Evolutionary conservation across 164 flowering plant genomes (phyloP).

Genomic region (Echeveria elegans): DNA sequence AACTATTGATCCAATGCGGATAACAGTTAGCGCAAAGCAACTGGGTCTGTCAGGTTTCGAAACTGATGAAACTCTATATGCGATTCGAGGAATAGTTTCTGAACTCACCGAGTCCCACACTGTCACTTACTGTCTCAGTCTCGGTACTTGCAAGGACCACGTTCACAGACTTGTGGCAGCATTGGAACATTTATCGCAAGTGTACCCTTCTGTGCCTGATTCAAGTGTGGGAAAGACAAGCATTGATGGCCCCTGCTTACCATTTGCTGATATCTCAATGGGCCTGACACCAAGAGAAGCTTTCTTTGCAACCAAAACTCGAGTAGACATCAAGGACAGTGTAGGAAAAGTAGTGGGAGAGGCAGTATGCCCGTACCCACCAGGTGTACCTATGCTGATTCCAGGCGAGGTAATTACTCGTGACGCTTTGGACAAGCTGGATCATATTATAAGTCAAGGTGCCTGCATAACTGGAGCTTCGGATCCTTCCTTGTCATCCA

Average conservation of each 20-base stretch:
- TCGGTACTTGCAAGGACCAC: too few relatives aligned
- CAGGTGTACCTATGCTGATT: constrained; percentile 24
- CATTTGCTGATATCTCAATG: constrained; percentile 2
- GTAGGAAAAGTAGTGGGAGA: constrained; percentile 46
- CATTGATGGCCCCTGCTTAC: constrained; percentile 12
- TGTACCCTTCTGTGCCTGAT: too few relatives aligned
- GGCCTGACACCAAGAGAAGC: constrained; percentile 52
- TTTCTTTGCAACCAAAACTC: constrained; percentile 49
- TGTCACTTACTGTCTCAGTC: too few relatives aligned
- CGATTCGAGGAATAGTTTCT: too few relatives aligned
- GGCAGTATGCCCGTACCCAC: constrained; percentile 28
- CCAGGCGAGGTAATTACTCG: constrained; percentile 47
- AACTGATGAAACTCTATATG: too few relatives aligned
- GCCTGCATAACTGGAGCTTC: constrained; percentile 40
- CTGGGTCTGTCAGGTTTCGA: too few relatives aligned
- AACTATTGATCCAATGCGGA: too few relatives aligned
- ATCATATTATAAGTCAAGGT: constrained; percentile 30
- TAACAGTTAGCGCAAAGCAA: too few relatives aligned
- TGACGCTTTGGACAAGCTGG: constrained; percentile 28
- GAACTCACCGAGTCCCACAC: too few relatives aligned
- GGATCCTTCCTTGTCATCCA: constrained; percentile 33
- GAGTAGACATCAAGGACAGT: not conserved
- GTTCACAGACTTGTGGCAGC: too few relatives aligned
- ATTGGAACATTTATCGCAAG: too few relatives aligned
- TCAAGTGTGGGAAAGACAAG: too few relatives aligned